phyloP scores from a whole-genome alignment of 2,329 filamentous ascomycete species.

The Penicillium polonicum region DNA sequence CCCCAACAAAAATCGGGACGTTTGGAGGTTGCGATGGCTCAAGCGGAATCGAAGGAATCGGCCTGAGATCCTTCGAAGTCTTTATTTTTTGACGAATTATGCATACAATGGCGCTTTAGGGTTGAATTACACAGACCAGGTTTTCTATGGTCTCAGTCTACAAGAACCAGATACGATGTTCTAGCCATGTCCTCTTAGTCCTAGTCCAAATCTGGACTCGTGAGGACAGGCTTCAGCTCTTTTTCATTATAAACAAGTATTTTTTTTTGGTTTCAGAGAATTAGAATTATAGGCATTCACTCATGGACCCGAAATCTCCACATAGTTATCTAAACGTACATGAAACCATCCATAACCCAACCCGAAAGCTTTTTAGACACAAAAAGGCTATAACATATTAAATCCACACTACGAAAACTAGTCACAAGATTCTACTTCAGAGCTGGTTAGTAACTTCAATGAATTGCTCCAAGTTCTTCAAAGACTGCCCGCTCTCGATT shows the following conservation, averaged over 20 bases:
- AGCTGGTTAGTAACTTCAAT: slow-evolving; percentile 72
- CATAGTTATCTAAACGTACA: not conserved
- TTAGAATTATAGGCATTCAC: not conserved
- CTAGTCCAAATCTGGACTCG: not conserved
- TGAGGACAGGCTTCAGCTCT: not conserved
- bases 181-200: not conserved
- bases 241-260: not conserved
- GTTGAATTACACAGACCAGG: slow-evolving; percentile 15
- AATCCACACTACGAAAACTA: not conserved
- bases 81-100: slow-evolving; percentile 23
- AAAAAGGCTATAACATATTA: slow-evolving; percentile 1
- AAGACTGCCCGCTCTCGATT: slow-evolving; percentile 80
- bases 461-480: slow-evolving; percentile 78
- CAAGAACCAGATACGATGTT: slow-evolving; percentile 1
- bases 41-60: slow-evolving; percentile 9
- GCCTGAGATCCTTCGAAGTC: slow-evolving; percentile 3
- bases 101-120: slow-evolving; percentile 37
- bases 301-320: not conserved
- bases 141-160: slow-evolving; percentile 2
- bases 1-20: not conserved
- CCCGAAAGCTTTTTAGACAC: not conserved
- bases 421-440: slow-evolving; percentile 10
- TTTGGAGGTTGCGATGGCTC: not conserved
- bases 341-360: not conserved
- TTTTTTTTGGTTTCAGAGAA: not conserved